Evolutionary conservation across 331 rosid genomes (phyloP).

Genomic region (Cydonia oblonga): DNA sequence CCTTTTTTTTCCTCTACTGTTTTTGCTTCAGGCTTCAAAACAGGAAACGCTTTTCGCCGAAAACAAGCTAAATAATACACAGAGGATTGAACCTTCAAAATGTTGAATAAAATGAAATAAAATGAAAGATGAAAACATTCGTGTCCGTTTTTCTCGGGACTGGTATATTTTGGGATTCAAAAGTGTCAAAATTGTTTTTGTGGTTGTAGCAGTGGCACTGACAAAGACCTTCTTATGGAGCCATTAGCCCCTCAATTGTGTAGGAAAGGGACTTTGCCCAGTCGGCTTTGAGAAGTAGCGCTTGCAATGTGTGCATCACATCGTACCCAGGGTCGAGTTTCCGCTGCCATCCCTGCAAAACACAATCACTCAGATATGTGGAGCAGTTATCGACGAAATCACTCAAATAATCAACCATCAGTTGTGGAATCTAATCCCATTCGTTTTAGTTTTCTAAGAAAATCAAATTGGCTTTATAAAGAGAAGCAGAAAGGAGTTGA

Average conservation of each 20-base stretch:
- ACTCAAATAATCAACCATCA: background rate
- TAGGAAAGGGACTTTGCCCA: conserved; percentile 92
- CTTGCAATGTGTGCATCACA: conserved; percentile 91
- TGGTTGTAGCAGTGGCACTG: conserved; percentile 3
- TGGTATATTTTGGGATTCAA: conserved; percentile 6
- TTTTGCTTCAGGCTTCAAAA: conserved; percentile 9
- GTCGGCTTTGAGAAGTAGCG: conserved; percentile 80
- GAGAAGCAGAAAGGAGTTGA: no score
- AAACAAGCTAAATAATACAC: conserved; percentile 6
- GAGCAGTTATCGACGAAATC: background rate
- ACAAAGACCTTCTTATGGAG: conserved; percentile 44
- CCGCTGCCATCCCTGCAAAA: conserved; percentile 88
- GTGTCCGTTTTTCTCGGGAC: conserved; percentile 17
- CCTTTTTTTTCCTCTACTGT: background rate
- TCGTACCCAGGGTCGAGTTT: conserved; percentile 87
- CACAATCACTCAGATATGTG: background rate
- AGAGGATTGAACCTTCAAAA: conserved; percentile 18
- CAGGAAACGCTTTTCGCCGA: conserved; percentile 8
- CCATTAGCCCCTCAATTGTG: conserved; percentile 95
- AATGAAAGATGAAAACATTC: conserved; percentile 7
- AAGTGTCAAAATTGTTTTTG: conserved; percentile 57
- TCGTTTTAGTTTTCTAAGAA: no score
- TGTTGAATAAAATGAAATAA: background rate
- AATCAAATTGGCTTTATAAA: no score
- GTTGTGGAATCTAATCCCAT: no score